These are phyloP conservation scores for Syzygium grande DNA, from an alignment of 345 rosid genomes.

Conservation along the genomic window DNA sequence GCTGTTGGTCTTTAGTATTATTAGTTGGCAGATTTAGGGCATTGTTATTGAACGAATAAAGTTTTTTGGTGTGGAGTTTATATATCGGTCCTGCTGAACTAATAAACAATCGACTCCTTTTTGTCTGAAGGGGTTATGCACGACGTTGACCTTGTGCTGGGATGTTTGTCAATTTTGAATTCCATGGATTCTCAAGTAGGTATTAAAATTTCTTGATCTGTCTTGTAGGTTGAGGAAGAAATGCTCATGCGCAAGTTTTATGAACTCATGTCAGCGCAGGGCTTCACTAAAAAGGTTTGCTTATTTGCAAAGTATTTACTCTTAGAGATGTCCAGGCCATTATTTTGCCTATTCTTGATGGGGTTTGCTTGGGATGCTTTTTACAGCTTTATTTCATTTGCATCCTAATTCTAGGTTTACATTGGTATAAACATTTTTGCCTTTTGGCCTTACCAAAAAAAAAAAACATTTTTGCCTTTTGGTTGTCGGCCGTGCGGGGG, in stretches of 20 bases:
- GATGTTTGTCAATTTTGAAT: background rate
- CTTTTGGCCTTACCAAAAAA: background rate
- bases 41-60: background rate
- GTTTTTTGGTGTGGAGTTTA: background rate
- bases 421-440: background rate
- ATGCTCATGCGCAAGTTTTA: slow-evolving; percentile 72
- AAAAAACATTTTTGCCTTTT: background rate
- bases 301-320: background rate
- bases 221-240: slow-evolving; percentile 67
- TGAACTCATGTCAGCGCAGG: slow-evolving; percentile 41
- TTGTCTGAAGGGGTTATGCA: background rate
- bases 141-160: background rate
- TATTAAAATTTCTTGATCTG: background rate
- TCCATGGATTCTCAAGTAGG: background rate
- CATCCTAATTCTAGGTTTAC: background rate
- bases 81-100: background rate
- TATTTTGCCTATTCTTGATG: background rate
- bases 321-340: background rate
- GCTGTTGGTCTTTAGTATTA: background rate
- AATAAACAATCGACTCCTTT: background rate
- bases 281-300: slow-evolving; percentile 33
- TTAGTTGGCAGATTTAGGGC: background rate
- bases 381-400: background rate
- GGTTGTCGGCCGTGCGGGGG: no score
- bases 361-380: background rate